A percentile compares a stretch with the other conserved stretches of the same genome.
These are phyloP conservation scores for Coemansia sp. DNA, from an alignment of 192 early-diverging fungal genomes.

Conservation along the genomic window DNA sequence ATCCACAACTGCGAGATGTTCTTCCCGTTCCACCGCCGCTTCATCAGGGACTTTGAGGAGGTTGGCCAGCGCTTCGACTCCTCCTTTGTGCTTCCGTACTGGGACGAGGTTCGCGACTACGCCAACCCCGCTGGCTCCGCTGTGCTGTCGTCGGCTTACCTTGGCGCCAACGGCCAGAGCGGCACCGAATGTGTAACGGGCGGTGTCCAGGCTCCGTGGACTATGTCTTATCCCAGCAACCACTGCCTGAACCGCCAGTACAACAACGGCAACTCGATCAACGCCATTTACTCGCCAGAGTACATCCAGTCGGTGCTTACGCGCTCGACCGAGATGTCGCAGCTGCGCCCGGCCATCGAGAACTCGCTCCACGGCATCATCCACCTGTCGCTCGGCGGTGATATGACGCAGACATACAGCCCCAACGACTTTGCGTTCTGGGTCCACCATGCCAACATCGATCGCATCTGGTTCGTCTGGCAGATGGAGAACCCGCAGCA, in stretches of 20 bases:
- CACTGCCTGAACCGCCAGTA: constrained; percentile 54
- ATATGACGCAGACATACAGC: constrained; percentile 47
- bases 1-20: constrained; percentile 53
- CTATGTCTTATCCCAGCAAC: constrained; percentile 26
- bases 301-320: constrained; percentile 46
- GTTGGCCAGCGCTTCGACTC: constrained; percentile 34
- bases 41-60: constrained; percentile 52
- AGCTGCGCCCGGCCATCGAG: constrained; percentile 51
- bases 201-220: constrained; percentile 26
- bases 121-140: constrained; percentile 40
- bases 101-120: constrained; percentile 55
- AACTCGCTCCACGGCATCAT: constrained; percentile 44
- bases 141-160: constrained; percentile 31
- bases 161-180: constrained; percentile 46
- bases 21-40: constrained; percentile 56
- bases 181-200: constrained; percentile 28
- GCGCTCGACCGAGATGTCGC: constrained; percentile 36
- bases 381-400: constrained; percentile 51
- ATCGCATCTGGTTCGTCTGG: constrained; percentile 56
- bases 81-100: constrained; percentile 51
- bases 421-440: constrained; percentile 58
- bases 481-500: constrained; percentile 47
- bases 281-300: constrained; percentile 48
- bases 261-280: constrained; percentile 46
- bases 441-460: constrained; percentile 57